Percentiles rank a stretch among this genome's conserved stretches.
These are phyloP conservation scores for Corynespora cassiicola DNA, from an alignment of 2,329 filamentous ascomycete genomes.

Conservation along the genomic window DNA sequence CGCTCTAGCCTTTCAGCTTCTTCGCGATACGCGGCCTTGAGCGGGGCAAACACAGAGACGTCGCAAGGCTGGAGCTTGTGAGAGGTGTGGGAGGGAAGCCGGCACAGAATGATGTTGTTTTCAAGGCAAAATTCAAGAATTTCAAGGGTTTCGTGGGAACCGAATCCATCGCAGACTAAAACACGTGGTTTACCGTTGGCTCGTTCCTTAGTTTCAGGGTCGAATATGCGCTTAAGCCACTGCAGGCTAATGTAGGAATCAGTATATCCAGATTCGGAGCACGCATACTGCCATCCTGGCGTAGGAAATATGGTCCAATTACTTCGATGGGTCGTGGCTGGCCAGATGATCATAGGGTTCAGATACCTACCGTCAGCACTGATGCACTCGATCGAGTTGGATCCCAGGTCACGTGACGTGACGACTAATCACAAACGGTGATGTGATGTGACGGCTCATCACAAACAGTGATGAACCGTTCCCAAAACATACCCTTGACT, in stretches of 20 bases:
- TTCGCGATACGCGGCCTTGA: constrained; percentile 19
- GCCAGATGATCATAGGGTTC: constrained; percentile 21
- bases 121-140: constrained; percentile 39
- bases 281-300: constrained; percentile 20
- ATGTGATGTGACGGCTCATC: too few relatives aligned
- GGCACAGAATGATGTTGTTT: constrained; percentile 28
- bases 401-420: too few relatives aligned
- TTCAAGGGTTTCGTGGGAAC: constrained; percentile 43
- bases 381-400: constrained; percentile 22
- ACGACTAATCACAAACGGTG: too few relatives aligned
- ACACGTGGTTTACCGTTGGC: constrained; percentile 39
- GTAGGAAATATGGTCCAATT: constrained; percentile 12
- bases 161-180: constrained; percentile 45
- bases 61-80: constrained; percentile 23
- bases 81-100: constrained; percentile 16
- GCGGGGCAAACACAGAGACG: constrained; percentile 9
- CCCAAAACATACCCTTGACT: too few relatives aligned
- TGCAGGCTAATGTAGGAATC: constrained; percentile 44
- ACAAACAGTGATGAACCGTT: too few relatives aligned
- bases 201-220: constrained; percentile 38
- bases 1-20: constrained; percentile 13
- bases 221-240: constrained; percentile 43
- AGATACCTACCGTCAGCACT: constrained; percentile 17
- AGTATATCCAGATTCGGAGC: constrained; percentile 24
- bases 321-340: constrained; percentile 14